Percentiles rank a stretch among this genome's conserved stretches.
phyloP scores from a whole-genome alignment of 257 asterid species.

The Plectranthus barbatus region DNA sequence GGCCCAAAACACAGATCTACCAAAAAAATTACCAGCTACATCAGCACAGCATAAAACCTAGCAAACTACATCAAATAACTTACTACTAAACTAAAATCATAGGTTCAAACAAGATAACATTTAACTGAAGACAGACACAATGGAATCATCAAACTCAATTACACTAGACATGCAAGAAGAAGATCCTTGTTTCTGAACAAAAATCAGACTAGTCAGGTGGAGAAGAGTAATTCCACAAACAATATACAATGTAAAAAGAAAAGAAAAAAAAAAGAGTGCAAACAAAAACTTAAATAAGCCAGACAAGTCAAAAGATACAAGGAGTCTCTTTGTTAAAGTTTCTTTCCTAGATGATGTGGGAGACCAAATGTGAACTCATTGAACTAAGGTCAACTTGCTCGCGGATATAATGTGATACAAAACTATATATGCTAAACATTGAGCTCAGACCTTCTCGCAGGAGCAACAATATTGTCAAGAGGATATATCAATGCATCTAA shows the following conservation, averaged over 20 bases:
- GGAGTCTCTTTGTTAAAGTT: not conserved
- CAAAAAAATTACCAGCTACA: slow-evolving; percentile 5
- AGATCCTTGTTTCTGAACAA: not conserved
- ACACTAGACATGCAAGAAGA: not conserved
- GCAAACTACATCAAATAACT: not conserved
- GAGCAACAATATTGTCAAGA: not conserved
- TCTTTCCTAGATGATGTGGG: not conserved
- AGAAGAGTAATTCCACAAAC: not conserved
- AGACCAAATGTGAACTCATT: not conserved
- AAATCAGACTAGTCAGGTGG: not conserved
- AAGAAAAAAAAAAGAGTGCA: no score
- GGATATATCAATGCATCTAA: not conserved
- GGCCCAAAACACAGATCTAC: slow-evolving; percentile 96
- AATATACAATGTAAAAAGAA: not conserved
- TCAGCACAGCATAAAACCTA: not conserved
- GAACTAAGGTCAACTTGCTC: not conserved
- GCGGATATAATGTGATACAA: not conserved
- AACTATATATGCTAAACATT: not conserved
- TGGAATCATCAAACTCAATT: not conserved
- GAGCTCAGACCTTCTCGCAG: not conserved
- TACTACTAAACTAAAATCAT: not conserved
- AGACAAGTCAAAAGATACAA: not conserved
- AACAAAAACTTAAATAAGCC: not conserved
- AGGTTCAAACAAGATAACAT: not conserved
- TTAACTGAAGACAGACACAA: not conserved